These are phyloP conservation scores for Lachnellula suecica DNA, from an alignment of 2,329 filamentous ascomycete species.

Conservation along the genomic window DNA sequence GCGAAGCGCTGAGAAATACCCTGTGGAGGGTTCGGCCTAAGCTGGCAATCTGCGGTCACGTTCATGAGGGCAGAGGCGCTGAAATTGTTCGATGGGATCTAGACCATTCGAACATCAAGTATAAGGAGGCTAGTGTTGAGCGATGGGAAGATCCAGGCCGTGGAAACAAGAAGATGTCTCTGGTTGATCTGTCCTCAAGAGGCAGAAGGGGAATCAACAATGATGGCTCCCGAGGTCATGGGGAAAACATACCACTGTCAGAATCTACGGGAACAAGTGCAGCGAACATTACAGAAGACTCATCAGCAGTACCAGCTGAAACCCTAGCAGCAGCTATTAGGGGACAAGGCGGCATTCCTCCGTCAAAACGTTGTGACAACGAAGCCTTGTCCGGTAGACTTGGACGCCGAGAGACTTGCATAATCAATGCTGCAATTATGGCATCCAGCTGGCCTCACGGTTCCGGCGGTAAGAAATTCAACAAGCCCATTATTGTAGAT, in stretches of 20 bases:
- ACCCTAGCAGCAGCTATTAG: conserved; percentile 26
- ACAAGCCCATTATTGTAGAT: conserved; percentile 84
- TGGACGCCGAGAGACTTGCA: conserved; percentile 61
- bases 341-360: conserved; percentile 42
- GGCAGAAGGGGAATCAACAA: conserved; percentile 44
- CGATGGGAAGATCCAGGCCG: conserved; percentile 60
- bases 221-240: conserved; percentile 35
- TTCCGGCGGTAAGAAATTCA: conserved; percentile 60
- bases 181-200: conserved; percentile 58
- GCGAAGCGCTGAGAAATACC: conserved; percentile 54
- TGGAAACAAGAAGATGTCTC: conserved; percentile 57
- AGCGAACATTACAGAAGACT: conserved; percentile 6
- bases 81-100: conserved; percentile 62
- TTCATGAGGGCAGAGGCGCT: conserved; percentile 66
- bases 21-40: conserved; percentile 62
- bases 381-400: conserved; percentile 39
- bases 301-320: conserved; percentile 15
- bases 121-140: conserved; percentile 43
- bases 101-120: conserved; percentile 37
- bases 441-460: conserved; percentile 65
- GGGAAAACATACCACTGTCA: neutral
- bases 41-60: conserved; percentile 69
- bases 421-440: conserved; percentile 79
- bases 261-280: neutral
- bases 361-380: conserved; percentile 41